Percentiles rank a stretch among this genome's conserved stretches.
These are phyloP conservation scores for Teunomyces pallodes DNA, from an alignment of 805 yeast species.

Conservation along the genomic window DNA sequence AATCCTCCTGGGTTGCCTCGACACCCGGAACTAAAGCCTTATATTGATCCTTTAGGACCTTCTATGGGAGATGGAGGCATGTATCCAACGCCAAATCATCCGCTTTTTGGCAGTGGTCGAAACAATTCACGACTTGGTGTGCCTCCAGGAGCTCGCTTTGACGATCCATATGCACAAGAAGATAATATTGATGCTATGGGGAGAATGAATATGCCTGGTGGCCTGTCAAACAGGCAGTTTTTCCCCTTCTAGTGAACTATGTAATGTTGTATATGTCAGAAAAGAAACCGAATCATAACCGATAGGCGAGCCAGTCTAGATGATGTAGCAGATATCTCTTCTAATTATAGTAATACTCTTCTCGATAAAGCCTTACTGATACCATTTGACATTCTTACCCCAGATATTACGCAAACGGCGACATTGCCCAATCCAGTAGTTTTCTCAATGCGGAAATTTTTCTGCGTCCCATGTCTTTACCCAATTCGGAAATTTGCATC, in stretches of 20 bases:
- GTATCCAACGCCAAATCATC: conserved; percentile 53
- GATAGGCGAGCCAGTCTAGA: not conserved
- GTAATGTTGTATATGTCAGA: not conserved
- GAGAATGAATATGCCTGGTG: conserved; percentile 22
- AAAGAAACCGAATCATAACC: not conserved
- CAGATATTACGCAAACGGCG: not conserved
- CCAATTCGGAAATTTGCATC: not conserved
- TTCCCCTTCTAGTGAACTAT: not conserved
- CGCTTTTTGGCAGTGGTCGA: conserved; percentile 43
- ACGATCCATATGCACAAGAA: conserved; percentile 46
- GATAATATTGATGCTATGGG: conserved; percentile 46
- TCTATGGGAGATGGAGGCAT: conserved; percentile 45
- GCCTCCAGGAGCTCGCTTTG: conserved; percentile 51
- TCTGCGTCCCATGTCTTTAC: not conserved
- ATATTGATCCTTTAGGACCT: conserved; percentile 39
- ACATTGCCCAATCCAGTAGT: conserved; percentile 1
- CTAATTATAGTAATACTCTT: not conserved
- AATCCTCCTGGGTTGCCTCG: conserved; percentile 44
- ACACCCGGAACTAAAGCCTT: conserved; percentile 44
- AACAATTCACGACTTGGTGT: conserved; percentile 23
- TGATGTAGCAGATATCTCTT: not conserved
- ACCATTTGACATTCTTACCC: not conserved
- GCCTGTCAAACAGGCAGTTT: not conserved
- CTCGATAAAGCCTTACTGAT: not conserved
- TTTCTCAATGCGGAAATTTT: not conserved